Base-by-base conservation (phyloP, 73 alveolate species). In the Paramecium biaurelia region DNA sequence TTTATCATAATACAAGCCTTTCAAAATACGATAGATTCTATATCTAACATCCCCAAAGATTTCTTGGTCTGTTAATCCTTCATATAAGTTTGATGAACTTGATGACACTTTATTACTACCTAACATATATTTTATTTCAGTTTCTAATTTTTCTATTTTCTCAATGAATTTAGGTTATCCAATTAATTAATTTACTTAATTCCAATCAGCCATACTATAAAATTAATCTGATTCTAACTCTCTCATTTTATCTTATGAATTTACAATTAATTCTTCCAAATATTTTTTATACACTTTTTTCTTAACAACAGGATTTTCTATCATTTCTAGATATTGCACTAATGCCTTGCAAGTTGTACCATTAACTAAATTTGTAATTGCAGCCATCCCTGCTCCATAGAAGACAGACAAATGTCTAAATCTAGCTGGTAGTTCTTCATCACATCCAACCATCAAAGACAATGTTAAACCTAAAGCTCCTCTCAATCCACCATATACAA, bases 381-480 rank as follows among this genome's bases (percentile, higher is more conserved):
- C 85, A 41, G 97, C 95, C 70, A 94, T 89, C 23, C 97, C 97
- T 21, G 95, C 93, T 10, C 92, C 92, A 37, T 92, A 92, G 84
- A 94, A 94, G 11, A 94, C 42, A 7, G 92, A 57, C 26, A 89
- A 70, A 21, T 70, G 70, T 89, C 92, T 89, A 45, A 70, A 68
- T 89, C 94, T 89, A 26, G 85, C 89, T 20, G 37, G 41, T 15
- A 94, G 42, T 45, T 74, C 95, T 21, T 63, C 74, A 70, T 92
- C 93, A 41, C 72, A 89, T 56, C 67, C 92, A 23, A 93, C 97
- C 32, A 85, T 85, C 34, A 93, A 88, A 1, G 97, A 92, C 3
- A 93, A 89, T 10, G 94, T 92, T 85, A 93, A 43, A 49, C 95
- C 93, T 21, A 93, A 85, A 37, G 97, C 97, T 1, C 97, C 97